Evolutionary conservation across 192 early-diverging fungal genomes (phyloP), one percentile per base, ranked within the genome.

Genomic region (Backusella macrospora): DNA sequence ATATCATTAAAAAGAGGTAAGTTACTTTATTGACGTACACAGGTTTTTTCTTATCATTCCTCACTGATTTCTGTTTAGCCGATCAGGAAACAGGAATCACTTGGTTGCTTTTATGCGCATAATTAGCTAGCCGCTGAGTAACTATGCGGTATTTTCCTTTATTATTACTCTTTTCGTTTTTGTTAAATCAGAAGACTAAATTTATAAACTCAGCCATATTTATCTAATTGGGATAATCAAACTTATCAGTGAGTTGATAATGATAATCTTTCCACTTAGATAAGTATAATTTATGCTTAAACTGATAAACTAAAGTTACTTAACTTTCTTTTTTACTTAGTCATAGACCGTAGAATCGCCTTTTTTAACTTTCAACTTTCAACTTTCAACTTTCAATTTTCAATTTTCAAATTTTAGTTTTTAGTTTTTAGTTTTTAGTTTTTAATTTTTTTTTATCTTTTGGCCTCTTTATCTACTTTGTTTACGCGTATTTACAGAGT

Each of bases 201-300:
- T 21, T 59, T 59, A 23, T 59, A 59, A 59, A 59, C 52, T 59
- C 52, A 59, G 52, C 52, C 23, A 13, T 59, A 12, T 59, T 59
- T 59, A 59, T 59, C 52, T 59, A 59, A 26, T 59, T 59, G 12
- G 52, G 52, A 59, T 59, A 59, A 59, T 59, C 52, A 59, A 59
- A 59, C 49, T 52, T 52, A 52, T 52, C 49, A 52, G 49, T 52
- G 16, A 6, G 21, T 23, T 59, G 52, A 59, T 59, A 59, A 59
- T 59, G 52, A 59, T 26, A 59, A 59, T 59, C 52, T 49, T 16
- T 59, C 10, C 21, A 59, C 52, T 4, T 26, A 59, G 23, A 59
- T 26, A 26, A 26, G n/a, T 12, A 59, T 59, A 13, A 26, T 23
- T 3, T 23, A 26, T 26, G n/a, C 13, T 23, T 9, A 10, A 26